Evolutionary conservation across 345 rosid genomes (phyloP).

Genomic region (Garcia nutans): DNA sequence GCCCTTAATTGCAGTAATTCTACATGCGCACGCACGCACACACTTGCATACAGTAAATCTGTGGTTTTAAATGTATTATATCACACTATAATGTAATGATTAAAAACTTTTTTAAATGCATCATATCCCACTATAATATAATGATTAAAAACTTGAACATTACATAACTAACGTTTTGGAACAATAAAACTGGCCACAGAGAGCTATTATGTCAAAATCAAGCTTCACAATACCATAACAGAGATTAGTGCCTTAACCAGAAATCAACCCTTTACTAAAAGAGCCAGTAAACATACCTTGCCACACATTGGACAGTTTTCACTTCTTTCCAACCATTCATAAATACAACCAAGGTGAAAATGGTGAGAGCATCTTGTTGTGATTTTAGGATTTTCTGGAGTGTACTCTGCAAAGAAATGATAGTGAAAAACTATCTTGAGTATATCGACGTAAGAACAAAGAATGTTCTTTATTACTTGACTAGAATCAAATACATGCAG

Average conservation of each 20-base stretch:
- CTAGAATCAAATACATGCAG: not conserved
- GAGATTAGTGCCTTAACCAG: not conserved
- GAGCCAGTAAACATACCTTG: slow-evolving; percentile 36
- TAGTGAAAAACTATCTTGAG: not conserved
- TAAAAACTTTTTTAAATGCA: not conserved
- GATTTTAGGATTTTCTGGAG: slow-evolving; percentile 63
- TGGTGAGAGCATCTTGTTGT: slow-evolving; percentile 57
- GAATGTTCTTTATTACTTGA: not conserved
- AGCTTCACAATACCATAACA: not conserved
- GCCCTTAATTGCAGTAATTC: not conserved
- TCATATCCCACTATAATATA: not conserved
- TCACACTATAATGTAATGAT: not conserved
- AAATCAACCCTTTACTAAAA: not conserved
- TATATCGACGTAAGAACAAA: not conserved
- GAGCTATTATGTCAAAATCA: not conserved
- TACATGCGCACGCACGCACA: not conserved
- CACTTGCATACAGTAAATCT: not conserved
- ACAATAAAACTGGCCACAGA: not conserved
- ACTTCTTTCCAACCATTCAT: slow-evolving; percentile 81
- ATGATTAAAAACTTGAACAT: not conserved
- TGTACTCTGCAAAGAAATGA: slow-evolving; percentile 52
- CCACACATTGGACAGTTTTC: slow-evolving; percentile 75
- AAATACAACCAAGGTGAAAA: slow-evolving; percentile 72
- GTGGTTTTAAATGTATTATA: not conserved
- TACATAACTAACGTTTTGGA: not conserved